Base-by-base conservation (phyloP, 225 moss, liverwort and hornwort genomes). In the Pleurozium schreberi region DNA sequence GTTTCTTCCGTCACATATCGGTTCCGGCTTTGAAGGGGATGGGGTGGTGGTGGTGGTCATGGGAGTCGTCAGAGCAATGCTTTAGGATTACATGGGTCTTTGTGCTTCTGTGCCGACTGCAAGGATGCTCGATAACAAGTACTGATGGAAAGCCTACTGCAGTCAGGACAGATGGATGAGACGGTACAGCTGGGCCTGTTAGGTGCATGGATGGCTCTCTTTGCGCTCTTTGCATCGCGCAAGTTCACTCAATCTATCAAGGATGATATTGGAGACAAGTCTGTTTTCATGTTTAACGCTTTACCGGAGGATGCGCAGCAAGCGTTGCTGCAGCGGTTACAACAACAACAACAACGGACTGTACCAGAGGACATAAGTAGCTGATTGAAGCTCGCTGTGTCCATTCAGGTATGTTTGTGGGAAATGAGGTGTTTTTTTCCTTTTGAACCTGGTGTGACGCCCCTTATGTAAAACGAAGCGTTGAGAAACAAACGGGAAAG, bases 181-280 rank as follows among this genome's bases (percentile, higher is more conserved):
- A 95, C 94, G 86, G 87, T 94, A 75, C 96, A 99, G 90, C 80
- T 96, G 47, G 95, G 95, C 73, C 83, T 99, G 60, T 88, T 99
- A 77, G 92, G 93, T 84, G 92, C 96, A 57, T 99, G 98, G 98
- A 95, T 94, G 93, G 95, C 90, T 87, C 93, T 99, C 65, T 94
- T 99, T 67, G 89, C 90, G 69, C 84, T 99, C 68, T 99, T 99
- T 55, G 96, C 98, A 59, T 93, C 97, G 61, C 95, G 98, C 84
- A 99, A 99, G 90, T 99, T 99, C 88, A 92, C 95, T 62, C 98
- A 99, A 92, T 81, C 96, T 34, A 94, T 99, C 88, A 99, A 99
- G 96, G 98, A 99, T 90, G 98, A 99, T 86, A 95, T 99, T 82
- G 98, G 98, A 86, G 98, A 99, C 88, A 99, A 99, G 92, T 99